These are phyloP conservation scores for Rhizoclosmatium sp. DNA, from an alignment of 192 early-diverging fungal genomes.

Conservation along the genomic window DNA sequence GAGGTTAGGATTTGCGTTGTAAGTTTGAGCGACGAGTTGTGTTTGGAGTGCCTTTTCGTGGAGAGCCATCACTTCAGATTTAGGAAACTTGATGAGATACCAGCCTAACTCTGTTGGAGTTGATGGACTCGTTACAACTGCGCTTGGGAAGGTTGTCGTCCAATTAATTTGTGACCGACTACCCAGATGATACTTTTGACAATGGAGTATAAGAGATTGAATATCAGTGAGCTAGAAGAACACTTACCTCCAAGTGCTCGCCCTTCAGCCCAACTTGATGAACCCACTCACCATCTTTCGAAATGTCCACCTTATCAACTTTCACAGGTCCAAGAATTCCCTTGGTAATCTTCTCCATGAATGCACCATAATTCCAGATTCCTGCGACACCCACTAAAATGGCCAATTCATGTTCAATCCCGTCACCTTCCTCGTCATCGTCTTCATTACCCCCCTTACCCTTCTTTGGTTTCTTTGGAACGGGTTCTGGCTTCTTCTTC, in stretches of 20 bases:
- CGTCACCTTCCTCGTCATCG: constrained; percentile 1
- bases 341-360: constrained; percentile 34
- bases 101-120: not conserved
- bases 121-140: not conserved
- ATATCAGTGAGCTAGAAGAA: not conserved
- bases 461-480: not conserved
- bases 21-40: constrained; percentile 4
- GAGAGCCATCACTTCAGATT: constrained; percentile 6
- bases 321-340: constrained; percentile 39
- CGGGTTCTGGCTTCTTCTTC: not conserved
- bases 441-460: not conserved
- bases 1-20: not conserved
- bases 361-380: constrained; percentile 30
- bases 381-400: constrained; percentile 36
- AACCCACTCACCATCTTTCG: constrained; percentile 32
- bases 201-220: not conserved
- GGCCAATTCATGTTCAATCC: constrained; percentile 17
- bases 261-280: constrained; percentile 45
- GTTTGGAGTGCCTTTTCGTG: constrained; percentile 3
- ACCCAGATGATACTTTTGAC: not conserved
- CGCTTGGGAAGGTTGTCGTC: not conserved
- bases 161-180: not conserved
- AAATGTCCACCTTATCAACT: constrained; percentile 36
- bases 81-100: constrained; percentile 20
- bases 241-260: constrained; percentile 29